phyloP scores from a whole-genome alignment of 2,329 filamentous ascomycete genomes.

The Fusarium denticulatum region DNA sequence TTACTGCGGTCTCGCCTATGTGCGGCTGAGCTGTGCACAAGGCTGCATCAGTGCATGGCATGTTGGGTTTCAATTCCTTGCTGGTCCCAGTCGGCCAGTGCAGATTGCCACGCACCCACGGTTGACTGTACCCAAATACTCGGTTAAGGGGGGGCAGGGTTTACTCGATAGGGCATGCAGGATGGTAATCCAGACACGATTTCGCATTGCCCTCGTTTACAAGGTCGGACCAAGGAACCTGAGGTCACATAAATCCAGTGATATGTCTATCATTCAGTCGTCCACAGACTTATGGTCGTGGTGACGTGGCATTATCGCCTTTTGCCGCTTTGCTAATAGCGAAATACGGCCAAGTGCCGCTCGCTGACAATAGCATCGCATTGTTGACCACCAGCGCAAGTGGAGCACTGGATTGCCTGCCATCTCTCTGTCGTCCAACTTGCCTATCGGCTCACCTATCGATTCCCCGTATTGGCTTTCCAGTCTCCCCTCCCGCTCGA shows the following conservation, averaged over 20 bases:
- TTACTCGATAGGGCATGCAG: slow-evolving; percentile 39
- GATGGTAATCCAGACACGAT: slow-evolving; percentile 39
- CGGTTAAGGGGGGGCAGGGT: slow-evolving; percentile 41
- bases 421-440: not conserved
- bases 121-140: slow-evolving; percentile 38
- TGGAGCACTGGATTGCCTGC: slow-evolving; percentile 1
- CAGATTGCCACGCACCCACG: slow-evolving; percentile 33
- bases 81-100: slow-evolving; percentile 8
- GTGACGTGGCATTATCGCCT: slow-evolving; percentile 39
- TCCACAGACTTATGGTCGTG: slow-evolving; percentile 12
- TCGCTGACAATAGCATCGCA: slow-evolving; percentile 20
- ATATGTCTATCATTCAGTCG: slow-evolving; percentile 5
- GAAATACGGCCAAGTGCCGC: slow-evolving; percentile 28
- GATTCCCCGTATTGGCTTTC: slow-evolving; percentile 1
- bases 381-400: slow-evolving; percentile 8
- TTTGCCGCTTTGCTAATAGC: slow-evolving; percentile 26
- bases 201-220: slow-evolving; percentile 30
- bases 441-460: slow-evolving; percentile 8
- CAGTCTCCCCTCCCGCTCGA: not conserved
- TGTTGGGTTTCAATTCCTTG: slow-evolving; percentile 29
- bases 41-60: slow-evolving; percentile 14
- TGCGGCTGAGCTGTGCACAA: slow-evolving; percentile 29
- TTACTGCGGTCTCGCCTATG: slow-evolving; percentile 16
- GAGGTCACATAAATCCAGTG: slow-evolving; percentile 7
- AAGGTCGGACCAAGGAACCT: slow-evolving; percentile 19